These are phyloP conservation scores for Prunus persica DNA, from an alignment of 306 rosid genomes.

Conservation along the genomic window DNA sequence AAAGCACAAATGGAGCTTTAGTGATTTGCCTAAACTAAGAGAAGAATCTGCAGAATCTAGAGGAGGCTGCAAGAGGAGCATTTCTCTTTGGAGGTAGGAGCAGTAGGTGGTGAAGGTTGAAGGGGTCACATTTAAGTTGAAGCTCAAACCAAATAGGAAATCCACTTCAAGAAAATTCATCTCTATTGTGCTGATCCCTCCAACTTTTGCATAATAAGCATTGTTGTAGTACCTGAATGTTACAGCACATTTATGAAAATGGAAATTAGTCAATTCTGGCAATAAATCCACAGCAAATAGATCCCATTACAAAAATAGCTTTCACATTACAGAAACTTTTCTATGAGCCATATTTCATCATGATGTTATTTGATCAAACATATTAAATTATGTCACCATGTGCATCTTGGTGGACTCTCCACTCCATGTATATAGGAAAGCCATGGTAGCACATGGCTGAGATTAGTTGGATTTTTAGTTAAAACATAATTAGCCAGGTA, in stretches of 20 bases:
- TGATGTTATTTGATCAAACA: not conserved
- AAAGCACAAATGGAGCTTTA: slow-evolving; percentile 54
- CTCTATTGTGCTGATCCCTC: slow-evolving; percentile 88
- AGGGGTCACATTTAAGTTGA: slow-evolving; percentile 79
- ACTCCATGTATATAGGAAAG: not conserved
- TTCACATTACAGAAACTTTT: not conserved
- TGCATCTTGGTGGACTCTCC: slow-evolving; percentile 9
- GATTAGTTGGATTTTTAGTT: slow-evolving; percentile 6
- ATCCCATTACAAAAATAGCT: not conserved
- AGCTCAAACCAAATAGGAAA: slow-evolving; percentile 84
- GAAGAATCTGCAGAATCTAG: slow-evolving; percentile 51
- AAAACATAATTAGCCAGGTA: not conserved
- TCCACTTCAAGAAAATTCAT: slow-evolving; percentile 95
- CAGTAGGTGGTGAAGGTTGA: slow-evolving; percentile 68
- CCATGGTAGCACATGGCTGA: slow-evolving; percentile 24
- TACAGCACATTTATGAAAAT: not conserved
- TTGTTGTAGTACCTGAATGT: slow-evolving; percentile 81
- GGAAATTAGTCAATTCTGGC: not conserved
- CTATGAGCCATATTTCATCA: not conserved
- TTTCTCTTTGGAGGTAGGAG: slow-evolving; percentile 68
- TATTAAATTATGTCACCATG: not conserved
- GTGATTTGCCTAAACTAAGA: slow-evolving; percentile 44
- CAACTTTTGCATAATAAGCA: slow-evolving; percentile 96
- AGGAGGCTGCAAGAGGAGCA: slow-evolving; percentile 68
- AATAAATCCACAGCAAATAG: not conserved